Evolutionary conservation across 306 rosid species (phyloP), one percentile per base, ranked within the genome.

Genomic region (Vigna trinervia): DNA sequence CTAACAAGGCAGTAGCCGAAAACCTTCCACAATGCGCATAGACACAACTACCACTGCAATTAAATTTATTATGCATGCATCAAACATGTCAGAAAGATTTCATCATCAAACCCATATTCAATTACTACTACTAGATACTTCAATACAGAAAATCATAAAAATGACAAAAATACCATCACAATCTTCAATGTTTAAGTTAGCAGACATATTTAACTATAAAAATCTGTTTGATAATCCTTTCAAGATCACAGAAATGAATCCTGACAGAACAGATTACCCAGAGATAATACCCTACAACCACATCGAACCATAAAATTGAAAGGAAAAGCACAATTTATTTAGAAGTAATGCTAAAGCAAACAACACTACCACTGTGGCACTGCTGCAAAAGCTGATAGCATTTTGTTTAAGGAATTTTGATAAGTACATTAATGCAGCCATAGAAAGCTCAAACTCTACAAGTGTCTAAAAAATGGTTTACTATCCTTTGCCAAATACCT

Each of bases 381-480:
- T 8, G 51, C 53, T 8, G 59, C 12, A 57, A 20, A 57, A 67
- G 60, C 75, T 43, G 17, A 61, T 45, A 14, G 66, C n/a, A 43
- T 73, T 53, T 28, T 64, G 48, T 80, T 59, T 23, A 34, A 13
- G 50, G 7, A 52, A 41, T 28, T 64, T 17, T 43, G 4, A 28
- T 8, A 30, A 23, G 30, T 13, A 34, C 38, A 54, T 50, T 20
- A 12, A 64, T 64, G 39, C 38, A 65, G 14, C 45, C 60, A 17
- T 12, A 64, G 28, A 80, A 65, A 62, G 23, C 74, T 62, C 58
- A 71, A 71, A 62, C 32, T n/a, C 34, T 38, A 71, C 60, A 70
- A 17, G 45, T 53, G 59, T 53, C 50, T 30, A 36, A n/a, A 14
- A 32, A 34, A 30, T 45, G 10, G 41, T 46, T 47, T 46, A 2